Evolutionary conservation across 75 land plant genomes (phyloP), one percentile per base, ranked within the genome.

Genomic region (Pinus taeda): DNA sequence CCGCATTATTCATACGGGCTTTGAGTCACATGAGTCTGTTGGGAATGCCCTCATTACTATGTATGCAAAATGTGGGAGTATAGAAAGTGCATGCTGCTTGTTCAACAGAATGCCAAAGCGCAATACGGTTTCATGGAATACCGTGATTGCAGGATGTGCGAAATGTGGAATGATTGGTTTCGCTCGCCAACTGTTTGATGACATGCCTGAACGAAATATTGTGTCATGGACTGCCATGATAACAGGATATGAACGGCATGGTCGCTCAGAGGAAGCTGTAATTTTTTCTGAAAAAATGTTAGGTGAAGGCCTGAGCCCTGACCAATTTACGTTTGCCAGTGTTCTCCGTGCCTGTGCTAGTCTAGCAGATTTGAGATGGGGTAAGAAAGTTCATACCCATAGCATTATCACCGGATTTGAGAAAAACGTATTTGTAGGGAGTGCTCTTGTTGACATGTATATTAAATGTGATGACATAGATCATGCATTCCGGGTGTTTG

Each of bases 161-260:
- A 90, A 87, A 71, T 20, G 57, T 26, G 90, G 90, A 29, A 72
- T 77, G 22, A 15, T 90, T 17, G 81, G 71, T 18, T 36, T 18
- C 30, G 92, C 92, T 0, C 62, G 84, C n/a, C 15, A 18, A 26
- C 21, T 90, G 81, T 90, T 90, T 59, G 92, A 90, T 21, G 79
- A 59, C 37, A 58, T 80, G 84, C 33, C 15, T 29, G 85, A 84
- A 42, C 78, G 65, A 75, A 87, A 90, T 77, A 84, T 76, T 8
- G 82, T 85, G 33, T 88, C 88, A 71, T 90, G 92, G 92, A 90
- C 80, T 79, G 84, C 85, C 61, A 83, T 90, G 86, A 88, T 90
- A 37, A 87, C 83, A 81, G 92, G 90, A 39, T 88, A 88, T 69
- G 61, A 82, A 0, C 87, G 88, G 49, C 75, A 83, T 57, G 88